Base-by-base conservation (phyloP, 805 yeast genomes). In the Aciculoconidium aculeatum region DNA sequence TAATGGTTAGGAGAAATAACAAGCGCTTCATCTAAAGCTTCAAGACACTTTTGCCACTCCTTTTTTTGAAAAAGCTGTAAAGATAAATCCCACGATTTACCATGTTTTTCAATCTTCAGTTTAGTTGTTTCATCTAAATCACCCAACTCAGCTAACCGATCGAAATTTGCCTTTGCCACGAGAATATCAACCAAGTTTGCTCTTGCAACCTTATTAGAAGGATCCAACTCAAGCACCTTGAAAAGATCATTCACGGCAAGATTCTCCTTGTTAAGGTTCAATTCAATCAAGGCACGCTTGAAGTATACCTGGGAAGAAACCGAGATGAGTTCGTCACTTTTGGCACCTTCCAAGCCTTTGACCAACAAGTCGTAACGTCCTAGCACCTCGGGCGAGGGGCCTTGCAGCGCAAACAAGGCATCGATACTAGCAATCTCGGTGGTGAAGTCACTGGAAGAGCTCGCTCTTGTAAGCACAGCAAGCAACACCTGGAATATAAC, bases 271-370 rank as follows among this genome's bases (percentile, higher is more conserved):
- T 74, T 74, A 37, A 77, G 45, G 9, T 76, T 66, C 31, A 77
- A 51, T 31, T 78, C 79, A 3, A 80, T 70, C 24, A 79, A 47
- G 0, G 85, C 87, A 32, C 70, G 67, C 45, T 75, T 78, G 47
- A 71, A 77, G 36, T 68, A 65, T 1, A 77, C 51, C 37, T 68
- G 71, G 0, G 75, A n/a, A n/a, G n/a, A n/a, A n/a, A n/a, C 21
- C 3, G 18, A 6, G 12, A 8, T 15, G 22, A n/a, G 15, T 14
- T 31, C 30, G 10, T 27, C 20, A 14, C 11, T 21, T 6, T 27
- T 27, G 23, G 15, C 18, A n/a, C 18, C 30, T 15, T 40, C 49
- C 7, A 49, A 28, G 6, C 39, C 44, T 10, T 32, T 36, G n/a
- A 35, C 30, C 6, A 51, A 31, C 10, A 31, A 25, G 11, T 53